phyloP scores from a whole-genome alignment of 495 filamentous ascomycete genomes.

The Aspergillus kassunensis region DNA sequence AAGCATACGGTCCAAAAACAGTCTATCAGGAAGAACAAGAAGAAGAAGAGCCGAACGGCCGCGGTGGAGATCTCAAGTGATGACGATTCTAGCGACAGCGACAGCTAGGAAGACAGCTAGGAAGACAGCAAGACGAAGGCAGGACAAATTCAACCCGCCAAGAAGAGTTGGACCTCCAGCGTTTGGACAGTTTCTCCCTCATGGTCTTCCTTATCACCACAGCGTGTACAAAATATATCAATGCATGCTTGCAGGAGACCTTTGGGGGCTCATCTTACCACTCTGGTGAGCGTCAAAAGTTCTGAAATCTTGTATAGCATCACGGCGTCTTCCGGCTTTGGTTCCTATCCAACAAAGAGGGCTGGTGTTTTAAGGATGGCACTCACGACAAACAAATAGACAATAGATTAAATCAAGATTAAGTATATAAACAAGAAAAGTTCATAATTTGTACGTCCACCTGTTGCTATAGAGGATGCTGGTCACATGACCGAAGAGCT shows the following conservation, averaged over 20 bases:
- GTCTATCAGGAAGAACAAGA: conserved; percentile 5
- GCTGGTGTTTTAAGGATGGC: neutral
- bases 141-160: no score
- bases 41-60: conserved; percentile 27
- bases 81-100: conserved; percentile 21
- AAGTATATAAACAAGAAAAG: no score
- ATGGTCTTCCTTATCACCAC: no score
- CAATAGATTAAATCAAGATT: neutral
- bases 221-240: neutral
- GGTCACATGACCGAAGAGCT: conserved; percentile 27
- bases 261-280: neutral
- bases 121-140: no score
- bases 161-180: no score
- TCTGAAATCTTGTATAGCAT: neutral
- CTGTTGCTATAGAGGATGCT: conserved; percentile 16
- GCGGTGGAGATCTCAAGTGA: conserved; percentile 43
- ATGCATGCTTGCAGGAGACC: neutral
- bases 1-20: conserved; percentile 1
- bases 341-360: neutral
- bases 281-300: conserved; percentile 1
- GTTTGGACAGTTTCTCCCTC: no score
- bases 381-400: neutral
- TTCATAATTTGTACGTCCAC: no score
- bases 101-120: no score
- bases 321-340: neutral